phyloP scores from a whole-genome alignment of 768 basidiomycete genomes.

The Suillus luteus region DNA sequence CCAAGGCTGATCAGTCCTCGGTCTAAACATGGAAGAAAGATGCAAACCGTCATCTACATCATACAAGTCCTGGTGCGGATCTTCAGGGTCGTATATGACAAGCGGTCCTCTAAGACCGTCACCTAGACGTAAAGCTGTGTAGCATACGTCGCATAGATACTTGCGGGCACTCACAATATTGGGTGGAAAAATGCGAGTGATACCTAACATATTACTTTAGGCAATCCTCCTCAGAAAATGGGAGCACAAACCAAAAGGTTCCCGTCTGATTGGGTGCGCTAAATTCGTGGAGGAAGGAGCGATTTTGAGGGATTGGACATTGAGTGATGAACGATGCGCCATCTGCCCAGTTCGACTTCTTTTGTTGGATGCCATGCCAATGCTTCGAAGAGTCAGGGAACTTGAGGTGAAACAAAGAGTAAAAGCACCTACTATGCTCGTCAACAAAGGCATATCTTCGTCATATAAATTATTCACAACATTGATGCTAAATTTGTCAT shows the following conservation, averaged over 20 bases:
- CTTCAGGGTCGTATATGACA: slow-evolving; percentile 48
- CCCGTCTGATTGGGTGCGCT: slow-evolving; percentile 40
- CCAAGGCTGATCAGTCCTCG: slow-evolving; percentile 7
- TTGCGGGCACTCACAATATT: slow-evolving; percentile 41
- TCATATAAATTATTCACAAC: slow-evolving; percentile 37
- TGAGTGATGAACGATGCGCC: slow-evolving; percentile 46
- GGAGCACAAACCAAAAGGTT: slow-evolving; percentile 40
- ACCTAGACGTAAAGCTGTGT: background rate
- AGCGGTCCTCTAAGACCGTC: slow-evolving; percentile 46
- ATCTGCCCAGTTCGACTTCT: slow-evolving; percentile 37
- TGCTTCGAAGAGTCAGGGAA: slow-evolving; percentile 22
- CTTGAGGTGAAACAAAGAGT: background rate
- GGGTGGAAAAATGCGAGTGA: slow-evolving; percentile 42
- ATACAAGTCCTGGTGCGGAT: slow-evolving; percentile 43
- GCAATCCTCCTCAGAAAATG: background rate
- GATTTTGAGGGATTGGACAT: slow-evolving; percentile 44
- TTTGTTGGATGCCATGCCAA: slow-evolving; percentile 39
- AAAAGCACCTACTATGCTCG: slow-evolving; percentile 36
- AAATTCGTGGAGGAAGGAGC: slow-evolving; percentile 45
- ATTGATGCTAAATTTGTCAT: slow-evolving; percentile 37
- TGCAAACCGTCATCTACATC: slow-evolving; percentile 48
- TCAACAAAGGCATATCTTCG: slow-evolving; percentile 35
- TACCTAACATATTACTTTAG: slow-evolving; percentile 26
- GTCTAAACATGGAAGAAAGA: background rate
- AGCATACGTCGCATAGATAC: slow-evolving; percentile 13